Conservation (phyloP, 495 filamentous ascomycete genomes). For the Tuber indicum region DNA sequence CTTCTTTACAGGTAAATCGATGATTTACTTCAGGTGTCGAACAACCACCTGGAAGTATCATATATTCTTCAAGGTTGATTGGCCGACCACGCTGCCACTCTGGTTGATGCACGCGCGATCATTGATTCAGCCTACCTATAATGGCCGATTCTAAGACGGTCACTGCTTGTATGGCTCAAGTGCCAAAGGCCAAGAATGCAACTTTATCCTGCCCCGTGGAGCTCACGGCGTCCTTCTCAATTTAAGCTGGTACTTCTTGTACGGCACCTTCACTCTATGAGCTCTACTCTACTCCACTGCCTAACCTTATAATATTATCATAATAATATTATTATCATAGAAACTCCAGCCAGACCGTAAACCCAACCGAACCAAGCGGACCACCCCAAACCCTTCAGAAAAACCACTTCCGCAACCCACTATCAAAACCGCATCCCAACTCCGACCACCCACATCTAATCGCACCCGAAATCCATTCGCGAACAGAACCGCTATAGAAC, state of each 20-base stretch:
- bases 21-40: background rate
- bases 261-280: background rate
- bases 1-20: background rate
- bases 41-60: background rate
- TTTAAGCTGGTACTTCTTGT: background rate
- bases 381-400: background rate
- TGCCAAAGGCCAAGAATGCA: background rate
- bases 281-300: background rate
- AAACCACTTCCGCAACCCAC: background rate
- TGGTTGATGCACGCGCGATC: background rate
- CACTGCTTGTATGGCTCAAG: background rate
- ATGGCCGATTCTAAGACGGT: background rate
- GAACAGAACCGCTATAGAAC: background rate
- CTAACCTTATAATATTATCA: background rate
- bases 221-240: background rate
- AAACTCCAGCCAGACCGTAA: background rate
- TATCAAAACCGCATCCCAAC: background rate
- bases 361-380: background rate
- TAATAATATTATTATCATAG: no score
- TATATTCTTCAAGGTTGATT: background rate
- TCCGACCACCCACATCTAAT: background rate
- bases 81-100: background rate
- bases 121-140: background rate
- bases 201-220: background rate
- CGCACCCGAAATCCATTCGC: background rate